phyloP scores from a whole-genome alignment of 2,329 filamentous ascomycete species.

The Rutstroemia sydowiana region DNA sequence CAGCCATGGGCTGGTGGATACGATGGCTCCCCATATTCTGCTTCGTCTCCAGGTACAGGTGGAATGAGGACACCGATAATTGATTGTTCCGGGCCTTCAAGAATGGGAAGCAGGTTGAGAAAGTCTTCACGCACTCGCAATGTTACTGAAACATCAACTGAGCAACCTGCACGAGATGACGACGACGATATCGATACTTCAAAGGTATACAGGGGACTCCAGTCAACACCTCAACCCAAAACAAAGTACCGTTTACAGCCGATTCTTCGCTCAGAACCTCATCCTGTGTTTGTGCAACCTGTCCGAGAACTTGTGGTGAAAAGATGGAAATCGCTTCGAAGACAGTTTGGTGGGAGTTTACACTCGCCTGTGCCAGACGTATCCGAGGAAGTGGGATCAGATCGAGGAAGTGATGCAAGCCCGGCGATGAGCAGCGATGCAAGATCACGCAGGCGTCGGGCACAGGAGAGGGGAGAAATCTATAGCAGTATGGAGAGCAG shows the following conservation, averaged over 20 bases:
- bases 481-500: constrained; percentile 21
- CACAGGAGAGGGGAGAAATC: constrained; percentile 26
- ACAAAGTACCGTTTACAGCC: constrained; percentile 21
- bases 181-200: constrained; percentile 6
- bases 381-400: constrained; percentile 12
- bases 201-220: constrained; percentile 3
- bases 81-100: not conserved
- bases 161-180: not conserved
- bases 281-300: constrained; percentile 27
- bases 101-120: constrained; percentile 2
- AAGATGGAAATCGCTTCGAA: constrained; percentile 22
- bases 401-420: constrained; percentile 9
- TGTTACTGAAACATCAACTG: constrained; percentile 14
- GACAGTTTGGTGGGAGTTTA: constrained; percentile 23
- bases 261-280: constrained; percentile 24
- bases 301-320: constrained; percentile 27
- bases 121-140: constrained; percentile 11
- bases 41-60: constrained; percentile 2
- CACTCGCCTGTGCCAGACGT: constrained; percentile 13
- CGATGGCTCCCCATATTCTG: constrained; percentile 14
- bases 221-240: not conserved
- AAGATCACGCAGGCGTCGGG: constrained; percentile 19
- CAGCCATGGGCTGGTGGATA: constrained; percentile 19
- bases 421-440: constrained; percentile 16
- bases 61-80: constrained; percentile 10